Conservation (phyloP, 768 basidiomycete genomes). For the Termitomyces sp. region DNA sequence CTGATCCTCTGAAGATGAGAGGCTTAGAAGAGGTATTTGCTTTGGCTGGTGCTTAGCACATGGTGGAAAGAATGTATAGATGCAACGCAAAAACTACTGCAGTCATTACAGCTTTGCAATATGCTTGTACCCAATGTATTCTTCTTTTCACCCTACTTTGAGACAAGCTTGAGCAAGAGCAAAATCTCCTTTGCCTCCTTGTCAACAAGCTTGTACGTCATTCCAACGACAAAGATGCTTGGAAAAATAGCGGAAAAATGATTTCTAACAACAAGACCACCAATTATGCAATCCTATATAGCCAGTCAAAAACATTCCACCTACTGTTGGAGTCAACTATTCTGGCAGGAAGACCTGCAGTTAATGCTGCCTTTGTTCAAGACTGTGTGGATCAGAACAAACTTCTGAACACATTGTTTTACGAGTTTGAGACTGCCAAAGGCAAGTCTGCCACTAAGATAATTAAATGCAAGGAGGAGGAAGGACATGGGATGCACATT, state of each 20-base stretch:
- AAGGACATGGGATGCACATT: conserved; percentile 3
- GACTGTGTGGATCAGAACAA: conserved; percentile 41
- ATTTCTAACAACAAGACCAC: conserved; percentile 46
- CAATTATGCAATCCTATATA: conserved; percentile 54
- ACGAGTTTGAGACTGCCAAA: conserved; percentile 29
- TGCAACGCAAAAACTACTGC: too few relatives aligned
- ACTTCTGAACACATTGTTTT: conserved; percentile 40
- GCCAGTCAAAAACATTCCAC: conserved; percentile 43
- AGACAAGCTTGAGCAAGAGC: conserved; percentile 95
- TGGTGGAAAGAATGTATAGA: too few relatives aligned
- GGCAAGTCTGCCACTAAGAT: conserved; percentile 13
- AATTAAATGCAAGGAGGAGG: conserved; percentile 4
- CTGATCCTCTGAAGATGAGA: too few relatives aligned
- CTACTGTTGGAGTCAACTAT: conserved; percentile 33
- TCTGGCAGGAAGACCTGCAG: conserved; percentile 35
- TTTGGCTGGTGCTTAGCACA: too few relatives aligned
- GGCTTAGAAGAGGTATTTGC: too few relatives aligned
- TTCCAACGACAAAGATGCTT: too few relatives aligned
- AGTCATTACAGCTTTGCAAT: conserved; percentile 51
- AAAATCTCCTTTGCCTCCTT: too few relatives aligned
- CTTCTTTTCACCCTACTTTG: conserved; percentile 76
- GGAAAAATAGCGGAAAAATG: conserved; percentile 65
- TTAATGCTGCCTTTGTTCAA: conserved; percentile 46
- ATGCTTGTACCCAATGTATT: conserved; percentile 82
- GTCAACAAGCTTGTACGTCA: too few relatives aligned